A percentile compares a stretch with the other conserved stretches of the same genome.
These are phyloP conservation scores for Cicer arietinum DNA, from an alignment of 306 rosid genomes.

Conservation along the genomic window DNA sequence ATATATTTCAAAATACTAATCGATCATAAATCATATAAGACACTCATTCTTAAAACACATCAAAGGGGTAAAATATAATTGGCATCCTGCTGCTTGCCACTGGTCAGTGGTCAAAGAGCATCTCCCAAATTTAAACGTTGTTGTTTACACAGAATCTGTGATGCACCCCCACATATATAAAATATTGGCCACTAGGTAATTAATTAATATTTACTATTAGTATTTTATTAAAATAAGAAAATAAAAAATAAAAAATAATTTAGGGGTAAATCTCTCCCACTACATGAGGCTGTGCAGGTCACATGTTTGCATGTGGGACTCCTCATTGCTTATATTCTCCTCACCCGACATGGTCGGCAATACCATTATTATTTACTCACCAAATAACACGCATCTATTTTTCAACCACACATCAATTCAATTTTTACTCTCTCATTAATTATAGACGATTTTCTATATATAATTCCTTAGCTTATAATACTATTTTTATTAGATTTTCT, in stretches of 20 bases:
- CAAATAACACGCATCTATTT: not conserved
- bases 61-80: too few species aligned
- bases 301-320: constrained; percentile 76
- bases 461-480: not conserved
- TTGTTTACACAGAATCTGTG: not conserved
- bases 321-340: constrained; percentile 36
- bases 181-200: too few species aligned
- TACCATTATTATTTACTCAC: not conserved
- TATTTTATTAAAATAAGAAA: too few species aligned
- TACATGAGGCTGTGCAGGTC: constrained; percentile 43
- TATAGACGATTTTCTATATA: not conserved
- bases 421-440: not conserved
- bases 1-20: too few species aligned
- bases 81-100: not conserved
- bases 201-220: too few species aligned
- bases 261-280: too few species aligned
- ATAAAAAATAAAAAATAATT: too few species aligned
- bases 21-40: too few species aligned
- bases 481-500: not conserved
- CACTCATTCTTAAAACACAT: too few species aligned
- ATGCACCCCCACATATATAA: too few species aligned
- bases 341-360: constrained; percentile 57
- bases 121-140: not conserved
- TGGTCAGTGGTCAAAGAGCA: not conserved
- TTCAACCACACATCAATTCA: not conserved